Evolutionary conservation across 352 stramenopile species (phyloP).

Genomic region (Phytopythium cucurbitacearum): DNA sequence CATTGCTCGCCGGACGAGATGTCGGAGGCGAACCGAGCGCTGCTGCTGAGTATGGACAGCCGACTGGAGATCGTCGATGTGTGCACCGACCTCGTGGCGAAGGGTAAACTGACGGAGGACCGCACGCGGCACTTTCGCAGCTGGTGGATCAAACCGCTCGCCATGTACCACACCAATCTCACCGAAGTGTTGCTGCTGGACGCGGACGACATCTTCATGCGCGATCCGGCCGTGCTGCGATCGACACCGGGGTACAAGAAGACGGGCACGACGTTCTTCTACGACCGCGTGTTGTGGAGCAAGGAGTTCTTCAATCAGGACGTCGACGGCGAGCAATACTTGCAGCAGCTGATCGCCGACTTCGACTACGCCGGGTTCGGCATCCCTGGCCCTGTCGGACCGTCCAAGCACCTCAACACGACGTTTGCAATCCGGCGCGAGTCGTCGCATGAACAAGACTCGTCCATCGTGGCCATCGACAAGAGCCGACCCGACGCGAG

Average conservation of each 20-base stretch:
- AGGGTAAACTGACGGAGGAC: conserved; percentile 4
- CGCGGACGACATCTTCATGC: conserved; percentile 44
- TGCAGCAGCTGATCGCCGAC: conserved; percentile 26
- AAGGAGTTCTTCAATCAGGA: conserved; percentile 26
- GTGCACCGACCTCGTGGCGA: conserved; percentile 22
- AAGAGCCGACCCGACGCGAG: conserved; percentile 17
- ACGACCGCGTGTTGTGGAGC: conserved; percentile 42
- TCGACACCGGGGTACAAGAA: conserved; percentile 28
- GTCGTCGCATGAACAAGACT: conserved; percentile 48
- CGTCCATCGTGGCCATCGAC: conserved; percentile 49
- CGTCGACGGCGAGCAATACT: conserved; percentile 30
- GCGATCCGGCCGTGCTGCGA: conserved; percentile 32
- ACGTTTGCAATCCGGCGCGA: conserved; percentile 37
- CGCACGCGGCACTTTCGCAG: conserved; percentile 29
- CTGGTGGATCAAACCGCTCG: conserved; percentile 61
- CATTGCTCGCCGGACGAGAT: conserved; percentile 41
- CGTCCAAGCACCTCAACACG: conserved; percentile 30
- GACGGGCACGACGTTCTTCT: conserved; percentile 65
- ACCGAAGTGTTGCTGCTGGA: conserved; percentile 51
- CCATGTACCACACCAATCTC: conserved; percentile 40
- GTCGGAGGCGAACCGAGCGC: conserved; percentile 15
- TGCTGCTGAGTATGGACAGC: conserved; percentile 23
- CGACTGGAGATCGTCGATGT: conserved; percentile 40
- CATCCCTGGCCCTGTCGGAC: conserved; percentile 16
- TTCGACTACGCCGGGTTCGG: conserved; percentile 46